phyloP scores from a whole-genome alignment of 129 eudicot genomes.

The Helianthus annuus region DNA sequence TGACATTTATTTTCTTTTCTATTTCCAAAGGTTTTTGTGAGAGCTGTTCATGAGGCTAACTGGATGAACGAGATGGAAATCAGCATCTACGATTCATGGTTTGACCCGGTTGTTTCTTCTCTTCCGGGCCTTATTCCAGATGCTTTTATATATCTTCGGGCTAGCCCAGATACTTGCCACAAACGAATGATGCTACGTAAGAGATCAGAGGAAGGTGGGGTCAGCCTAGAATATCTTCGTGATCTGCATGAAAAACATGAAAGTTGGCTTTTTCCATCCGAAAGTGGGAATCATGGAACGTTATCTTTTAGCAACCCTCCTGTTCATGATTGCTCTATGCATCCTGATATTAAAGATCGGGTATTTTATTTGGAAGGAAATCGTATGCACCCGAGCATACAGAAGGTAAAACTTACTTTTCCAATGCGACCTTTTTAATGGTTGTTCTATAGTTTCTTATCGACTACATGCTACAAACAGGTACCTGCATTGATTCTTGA shows the following conservation, averaged over 20 bases:
- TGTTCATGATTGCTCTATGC: constrained; percentile 49
- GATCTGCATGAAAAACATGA: constrained; percentile 92
- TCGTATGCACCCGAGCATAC: constrained; percentile 91
- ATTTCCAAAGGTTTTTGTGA: constrained; percentile 71
- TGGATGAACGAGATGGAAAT: constrained; percentile 99
- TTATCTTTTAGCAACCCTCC: constrained; percentile 67
- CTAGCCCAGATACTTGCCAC: constrained; percentile 94
- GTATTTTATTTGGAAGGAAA: constrained; percentile 82
- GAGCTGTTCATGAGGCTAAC: constrained; percentile 97
- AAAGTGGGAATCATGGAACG: constrained; percentile 66
- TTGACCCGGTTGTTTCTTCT: constrained; percentile 86
- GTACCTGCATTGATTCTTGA: constrained; percentile 93
- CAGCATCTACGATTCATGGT: constrained; percentile 95
- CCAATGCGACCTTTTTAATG: background rate
- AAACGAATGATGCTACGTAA: constrained; percentile 82
- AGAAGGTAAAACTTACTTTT: constrained; percentile 45
- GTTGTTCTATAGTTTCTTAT: background rate
- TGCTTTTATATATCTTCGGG: constrained; percentile 88
- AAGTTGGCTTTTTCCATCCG: constrained; percentile 83
- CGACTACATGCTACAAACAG: constrained; percentile 31
- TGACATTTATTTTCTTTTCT: background rate
- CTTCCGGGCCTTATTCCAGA: constrained; percentile 91
- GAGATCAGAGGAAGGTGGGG: constrained; percentile 87
- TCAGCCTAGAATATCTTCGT: constrained; percentile 77
- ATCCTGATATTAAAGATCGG: constrained; percentile 78